These are phyloP conservation scores for Lactifluus rugatus DNA, from an alignment of 768 basidiomycete genomes.

Conservation along the genomic window DNA sequence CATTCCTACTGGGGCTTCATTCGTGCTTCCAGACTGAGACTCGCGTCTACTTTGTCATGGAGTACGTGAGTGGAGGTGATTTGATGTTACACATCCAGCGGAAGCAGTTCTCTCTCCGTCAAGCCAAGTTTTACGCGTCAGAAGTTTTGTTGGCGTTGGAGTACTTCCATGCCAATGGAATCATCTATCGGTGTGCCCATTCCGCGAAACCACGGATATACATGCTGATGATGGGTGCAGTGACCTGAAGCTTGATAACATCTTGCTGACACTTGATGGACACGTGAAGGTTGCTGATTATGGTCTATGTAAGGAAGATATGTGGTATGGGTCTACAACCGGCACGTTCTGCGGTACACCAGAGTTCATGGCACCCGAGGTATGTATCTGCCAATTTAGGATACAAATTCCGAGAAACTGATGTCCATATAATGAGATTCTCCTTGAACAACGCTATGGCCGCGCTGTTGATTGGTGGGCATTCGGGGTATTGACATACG, in stretches of 20 bases:
- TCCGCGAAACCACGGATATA: background rate
- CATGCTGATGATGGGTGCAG: constrained; percentile 31
- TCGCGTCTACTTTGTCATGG: constrained; percentile 99
- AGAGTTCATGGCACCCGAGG: constrained; percentile 99
- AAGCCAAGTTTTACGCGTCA: constrained; percentile 98
- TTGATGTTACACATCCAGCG: constrained; percentile 99
- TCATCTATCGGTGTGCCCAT: constrained; percentile 82
- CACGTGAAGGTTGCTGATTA: constrained; percentile 99
- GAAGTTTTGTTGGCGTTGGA: constrained; percentile 94
- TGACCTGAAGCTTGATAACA: constrained; percentile 97
- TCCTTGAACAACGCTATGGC: constrained; percentile 97
- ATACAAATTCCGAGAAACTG: background rate
- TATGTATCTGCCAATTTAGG: constrained; percentile 28
- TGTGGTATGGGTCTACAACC: constrained; percentile 94
- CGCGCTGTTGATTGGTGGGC: constrained; percentile 99
- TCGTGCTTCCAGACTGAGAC: constrained; percentile 99
- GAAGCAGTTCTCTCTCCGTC: constrained; percentile 95
- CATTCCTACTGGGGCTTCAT: constrained; percentile 92
- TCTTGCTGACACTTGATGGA: constrained; percentile 89
- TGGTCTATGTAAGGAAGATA: constrained; percentile 97
- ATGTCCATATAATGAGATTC: constrained; percentile 50
- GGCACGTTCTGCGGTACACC: constrained; percentile 99
- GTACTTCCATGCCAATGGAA: constrained; percentile 98
- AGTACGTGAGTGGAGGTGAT: constrained; percentile 98
- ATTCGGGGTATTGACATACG: constrained; percentile 95